A percentile compares a stretch with the other conserved stretches of the same genome.
These are phyloP conservation scores for Laetiporus sulphureus DNA, from an alignment of 1,284 basidiomycete genomes.

Conservation along the genomic window DNA sequence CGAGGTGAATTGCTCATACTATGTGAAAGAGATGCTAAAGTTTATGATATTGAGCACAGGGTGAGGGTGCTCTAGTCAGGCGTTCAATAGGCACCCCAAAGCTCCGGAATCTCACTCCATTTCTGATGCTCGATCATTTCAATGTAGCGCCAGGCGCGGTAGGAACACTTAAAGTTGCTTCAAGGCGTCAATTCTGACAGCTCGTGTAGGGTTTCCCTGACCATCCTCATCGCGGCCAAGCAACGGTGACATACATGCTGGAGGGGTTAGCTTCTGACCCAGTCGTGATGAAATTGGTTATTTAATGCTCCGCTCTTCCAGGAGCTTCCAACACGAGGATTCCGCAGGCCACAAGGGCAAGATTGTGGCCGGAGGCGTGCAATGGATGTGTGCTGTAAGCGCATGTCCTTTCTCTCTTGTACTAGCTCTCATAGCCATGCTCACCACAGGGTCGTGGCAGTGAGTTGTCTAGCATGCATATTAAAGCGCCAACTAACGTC, in stretches of 20 bases:
- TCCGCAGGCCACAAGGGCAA: slow-evolving; percentile 83
- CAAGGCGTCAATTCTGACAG: not conserved
- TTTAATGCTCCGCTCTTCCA: too few relatives aligned
- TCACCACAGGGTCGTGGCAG: slow-evolving; percentile 33
- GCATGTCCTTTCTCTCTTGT: not conserved
- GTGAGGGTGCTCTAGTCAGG: slow-evolving; percentile 84
- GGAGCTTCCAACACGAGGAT: slow-evolving; percentile 83
- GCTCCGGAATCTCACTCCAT: slow-evolving; percentile 82
- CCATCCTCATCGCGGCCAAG: slow-evolving; percentile 88
- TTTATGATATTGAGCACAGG: slow-evolving; percentile 33
- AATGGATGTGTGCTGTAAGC: slow-evolving; percentile 90
- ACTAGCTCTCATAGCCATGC: not conserved
- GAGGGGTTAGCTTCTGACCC: slow-evolving; percentile 58
- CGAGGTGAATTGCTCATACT: slow-evolving; percentile 45
- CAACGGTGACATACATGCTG: slow-evolving; percentile 86
- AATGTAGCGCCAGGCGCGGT: slow-evolving; percentile 59
- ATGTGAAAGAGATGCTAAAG: not conserved
- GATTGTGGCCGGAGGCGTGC: slow-evolving; percentile 81
- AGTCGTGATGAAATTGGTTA: too few relatives aligned
- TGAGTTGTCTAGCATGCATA: slow-evolving; percentile 19
- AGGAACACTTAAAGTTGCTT: slow-evolving; percentile 16
- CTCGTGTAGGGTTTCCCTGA: slow-evolving; percentile 60
- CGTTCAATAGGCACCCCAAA: slow-evolving; percentile 78
- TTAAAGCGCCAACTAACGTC: not conserved
- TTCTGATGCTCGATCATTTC: slow-evolving; percentile 86